Percentiles rank a stretch among this genome's conserved stretches.
Evolutionary conservation across 805 yeast species (phyloP).

Genomic region (Candida rishiriensis): DNA sequence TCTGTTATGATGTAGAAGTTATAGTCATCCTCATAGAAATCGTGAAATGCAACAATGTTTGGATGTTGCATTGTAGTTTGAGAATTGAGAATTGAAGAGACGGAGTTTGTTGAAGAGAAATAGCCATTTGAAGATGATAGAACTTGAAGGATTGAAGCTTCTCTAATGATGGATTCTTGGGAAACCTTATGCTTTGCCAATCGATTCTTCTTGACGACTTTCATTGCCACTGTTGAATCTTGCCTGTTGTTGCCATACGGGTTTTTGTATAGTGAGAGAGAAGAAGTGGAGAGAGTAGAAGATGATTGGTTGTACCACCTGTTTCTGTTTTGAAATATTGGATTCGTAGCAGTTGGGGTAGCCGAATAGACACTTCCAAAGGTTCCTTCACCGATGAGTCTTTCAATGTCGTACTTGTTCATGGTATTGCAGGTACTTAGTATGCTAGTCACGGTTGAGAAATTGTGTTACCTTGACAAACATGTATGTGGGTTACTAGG

Average conservation of each 20-base stretch:
- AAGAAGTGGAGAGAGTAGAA: too few species aligned
- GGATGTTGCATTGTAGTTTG: too few species aligned
- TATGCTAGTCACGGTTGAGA: too few species aligned
- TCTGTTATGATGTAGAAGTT: slow-evolving; percentile 85
- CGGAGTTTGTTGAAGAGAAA: slow-evolving; percentile 41
- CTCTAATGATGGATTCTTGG: slow-evolving; percentile 38
- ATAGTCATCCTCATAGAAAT: slow-evolving; percentile 82
- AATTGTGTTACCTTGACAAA: too few species aligned
- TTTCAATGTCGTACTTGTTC: not conserved
- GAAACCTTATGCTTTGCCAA: not conserved
- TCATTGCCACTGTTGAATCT: not conserved
- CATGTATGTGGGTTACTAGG: too few species aligned
- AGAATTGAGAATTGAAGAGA: too few species aligned
- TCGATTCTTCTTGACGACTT: not conserved
- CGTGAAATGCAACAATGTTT: slow-evolving; percentile 65
- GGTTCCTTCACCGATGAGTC: not conserved
- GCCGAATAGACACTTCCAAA: slow-evolving; percentile 1
- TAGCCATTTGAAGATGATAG: slow-evolving; percentile 56
- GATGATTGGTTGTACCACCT: too few species aligned
- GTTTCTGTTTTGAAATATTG: not conserved
- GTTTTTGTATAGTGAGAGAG: not conserved
- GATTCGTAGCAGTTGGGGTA: not conserved
- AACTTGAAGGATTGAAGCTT: slow-evolving; percentile 41
- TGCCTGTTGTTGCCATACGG: not conserved
- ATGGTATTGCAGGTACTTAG: too few species aligned